A percentile compares a stretch with the other conserved stretches of the same genome.
These are phyloP conservation scores for Aspergillus texensis DNA, from an alignment of 2,329 filamentous ascomycete species.

Conservation along the genomic window DNA sequence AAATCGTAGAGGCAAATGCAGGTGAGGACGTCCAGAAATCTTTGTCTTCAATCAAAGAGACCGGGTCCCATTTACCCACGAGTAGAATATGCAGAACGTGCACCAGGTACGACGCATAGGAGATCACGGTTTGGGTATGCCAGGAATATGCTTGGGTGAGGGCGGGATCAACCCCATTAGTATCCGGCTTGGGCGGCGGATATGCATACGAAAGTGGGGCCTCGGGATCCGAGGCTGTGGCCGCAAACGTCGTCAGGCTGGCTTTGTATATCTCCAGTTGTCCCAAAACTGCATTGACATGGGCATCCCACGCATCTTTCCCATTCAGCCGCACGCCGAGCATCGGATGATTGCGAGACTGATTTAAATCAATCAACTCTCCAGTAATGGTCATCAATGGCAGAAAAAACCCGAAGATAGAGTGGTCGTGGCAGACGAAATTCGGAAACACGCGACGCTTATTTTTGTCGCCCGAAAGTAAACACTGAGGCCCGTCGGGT, in stretches of 20 bases:
- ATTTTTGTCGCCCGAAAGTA: slow-evolving; percentile 36
- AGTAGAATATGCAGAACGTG: slow-evolving; percentile 89
- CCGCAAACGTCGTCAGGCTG: slow-evolving; percentile 60
- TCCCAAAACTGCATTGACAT: slow-evolving; percentile 74
- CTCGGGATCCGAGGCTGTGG: slow-evolving; percentile 30
- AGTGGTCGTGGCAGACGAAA: slow-evolving; percentile 83
- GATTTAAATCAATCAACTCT: slow-evolving; percentile 86
- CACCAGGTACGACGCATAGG: slow-evolving; percentile 90
- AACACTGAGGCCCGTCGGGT: slow-evolving; percentile 39
- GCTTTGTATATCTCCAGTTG: slow-evolving; percentile 81
- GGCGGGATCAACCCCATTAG: slow-evolving; percentile 43
- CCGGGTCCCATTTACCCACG: slow-evolving; percentile 94
- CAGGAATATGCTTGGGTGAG: slow-evolving; percentile 38
- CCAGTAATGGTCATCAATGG: slow-evolving; percentile 94
- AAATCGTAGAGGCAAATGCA: slow-evolving; percentile 82
- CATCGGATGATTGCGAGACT: slow-evolving; percentile 83
- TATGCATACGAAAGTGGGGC: slow-evolving; percentile 47
- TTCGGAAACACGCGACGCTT: slow-evolving; percentile 69
- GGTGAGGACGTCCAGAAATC: slow-evolving; percentile 92
- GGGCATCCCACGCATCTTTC: slow-evolving; percentile 77
- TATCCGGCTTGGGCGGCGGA: slow-evolving; percentile 64
- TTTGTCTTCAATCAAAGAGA: slow-evolving; percentile 88
- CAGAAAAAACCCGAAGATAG: slow-evolving; percentile 88
- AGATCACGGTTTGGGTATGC: slow-evolving; percentile 82
- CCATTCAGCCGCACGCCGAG: slow-evolving; percentile 75